Percentiles rank a stretch among this genome's conserved stretches.
Conservation (phyloP, 108 stramenopile species). For the Cyclostephanos tholiformis region DNA sequence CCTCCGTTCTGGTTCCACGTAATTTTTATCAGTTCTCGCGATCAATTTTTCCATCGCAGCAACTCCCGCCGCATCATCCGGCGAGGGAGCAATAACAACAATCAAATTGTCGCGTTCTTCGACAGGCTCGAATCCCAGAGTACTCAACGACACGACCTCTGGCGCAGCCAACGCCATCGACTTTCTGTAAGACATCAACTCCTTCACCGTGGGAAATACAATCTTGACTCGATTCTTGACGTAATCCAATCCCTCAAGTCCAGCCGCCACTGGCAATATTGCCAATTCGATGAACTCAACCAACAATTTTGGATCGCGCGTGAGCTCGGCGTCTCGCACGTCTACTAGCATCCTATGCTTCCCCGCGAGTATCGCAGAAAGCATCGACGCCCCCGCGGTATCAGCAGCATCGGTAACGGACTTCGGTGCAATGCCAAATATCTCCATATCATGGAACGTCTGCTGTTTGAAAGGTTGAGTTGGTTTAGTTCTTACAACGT, state of each 20-base stretch:
- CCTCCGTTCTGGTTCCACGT: slow-evolving; percentile 37
- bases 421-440: slow-evolving; percentile 86
- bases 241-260: slow-evolving; percentile 74
- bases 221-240: slow-evolving; percentile 85
- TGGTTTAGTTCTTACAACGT: slow-evolving; percentile 12
- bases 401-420: slow-evolving; percentile 88
- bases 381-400: slow-evolving; percentile 82
- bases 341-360: slow-evolving; percentile 91
- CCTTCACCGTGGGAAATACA: slow-evolving; percentile 89
- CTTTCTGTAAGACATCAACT: slow-evolving; percentile 76
- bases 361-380: slow-evolving; percentile 80
- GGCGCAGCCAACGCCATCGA: slow-evolving; percentile 86
- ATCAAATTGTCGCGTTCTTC: slow-evolving; percentile 83
- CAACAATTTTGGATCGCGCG: slow-evolving; percentile 70
- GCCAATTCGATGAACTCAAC: slow-evolving; percentile 88
- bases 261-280: slow-evolving; percentile 85
- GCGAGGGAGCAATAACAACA: slow-evolving; percentile 82
- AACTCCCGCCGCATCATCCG: slow-evolving; percentile 79
- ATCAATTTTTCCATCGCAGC: slow-evolving; percentile 72
- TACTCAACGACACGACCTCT: slow-evolving; percentile 84
- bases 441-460: slow-evolving; percentile 59
- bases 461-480: slow-evolving; percentile 34
- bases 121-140: slow-evolving; percentile 84
- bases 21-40: slow-evolving; percentile 47
- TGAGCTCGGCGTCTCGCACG: slow-evolving; percentile 89